Conservation (phyloP, 2,329 filamentous ascomycete genomes). For the Furcasterigmium sp. region DNA sequence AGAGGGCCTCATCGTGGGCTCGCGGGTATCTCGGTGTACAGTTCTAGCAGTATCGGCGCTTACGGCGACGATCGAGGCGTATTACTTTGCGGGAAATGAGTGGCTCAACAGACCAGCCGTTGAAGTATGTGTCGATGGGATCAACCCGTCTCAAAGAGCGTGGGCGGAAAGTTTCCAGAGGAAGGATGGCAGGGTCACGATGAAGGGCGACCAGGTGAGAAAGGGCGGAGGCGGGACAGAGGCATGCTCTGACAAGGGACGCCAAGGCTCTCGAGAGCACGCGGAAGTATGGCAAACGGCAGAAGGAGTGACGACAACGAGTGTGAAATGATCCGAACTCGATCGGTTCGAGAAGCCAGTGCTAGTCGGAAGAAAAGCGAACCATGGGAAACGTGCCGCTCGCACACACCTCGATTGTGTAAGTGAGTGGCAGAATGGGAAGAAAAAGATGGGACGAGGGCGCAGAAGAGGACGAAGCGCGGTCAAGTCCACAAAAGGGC, state of each 20-base stretch:
- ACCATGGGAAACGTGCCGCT: conserved; percentile 5
- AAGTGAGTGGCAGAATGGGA: neutral
- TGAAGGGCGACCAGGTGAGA: neutral
- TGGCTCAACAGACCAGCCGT: conserved; percentile 21
- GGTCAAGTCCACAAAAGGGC: conserved; percentile 2
- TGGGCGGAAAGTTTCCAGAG: conserved; percentile 1
- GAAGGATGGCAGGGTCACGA: conserved; percentile 1
- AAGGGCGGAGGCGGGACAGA: neutral
- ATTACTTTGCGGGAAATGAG: conserved; percentile 6
- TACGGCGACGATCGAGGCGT: neutral
- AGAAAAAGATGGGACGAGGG: conserved; percentile 8
- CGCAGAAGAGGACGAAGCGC: neutral
- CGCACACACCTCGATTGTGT: neutral
- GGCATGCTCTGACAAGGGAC: neutral
- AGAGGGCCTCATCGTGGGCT: conserved; percentile 14
- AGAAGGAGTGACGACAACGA: conserved; percentile 2
- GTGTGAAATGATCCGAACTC: neutral
- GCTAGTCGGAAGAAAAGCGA: conserved; percentile 6
- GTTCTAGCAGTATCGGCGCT: too few species aligned
- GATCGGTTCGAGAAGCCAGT: neutral
- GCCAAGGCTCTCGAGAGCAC: conserved; percentile 2
- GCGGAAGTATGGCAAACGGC: conserved; percentile 1
- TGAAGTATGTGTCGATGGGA: conserved; percentile 13
- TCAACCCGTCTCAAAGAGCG: conserved; percentile 16
- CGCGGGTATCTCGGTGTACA: neutral